Evolutionary conservation across 345 rosid genomes (phyloP).

Genomic region (Alliaria petiolata): DNA sequence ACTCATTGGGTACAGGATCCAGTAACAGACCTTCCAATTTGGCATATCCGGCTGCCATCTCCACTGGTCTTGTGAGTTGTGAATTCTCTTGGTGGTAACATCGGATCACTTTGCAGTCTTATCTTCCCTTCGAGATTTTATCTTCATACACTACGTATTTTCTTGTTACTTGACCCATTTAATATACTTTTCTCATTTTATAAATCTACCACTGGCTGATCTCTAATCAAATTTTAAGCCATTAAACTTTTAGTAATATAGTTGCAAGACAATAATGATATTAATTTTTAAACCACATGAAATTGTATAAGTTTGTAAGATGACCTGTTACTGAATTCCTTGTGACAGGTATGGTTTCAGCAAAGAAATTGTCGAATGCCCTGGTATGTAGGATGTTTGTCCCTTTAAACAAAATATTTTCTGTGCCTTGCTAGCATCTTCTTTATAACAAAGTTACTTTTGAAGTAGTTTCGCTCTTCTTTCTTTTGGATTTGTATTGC

Average conservation of each 20-base stretch:
- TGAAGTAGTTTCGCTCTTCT: neutral
- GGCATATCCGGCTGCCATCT: constrained; percentile 62
- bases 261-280: neutral
- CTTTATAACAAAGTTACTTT: neutral
- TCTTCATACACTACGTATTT: neutral
- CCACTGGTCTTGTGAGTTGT: constrained; percentile 68
- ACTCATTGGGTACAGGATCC: constrained; percentile 65
- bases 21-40: constrained; percentile 72
- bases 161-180: neutral
- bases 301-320: neutral
- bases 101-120: neutral
- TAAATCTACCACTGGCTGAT: neutral
- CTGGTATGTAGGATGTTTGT: constrained; percentile 45
- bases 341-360: constrained; percentile 85
- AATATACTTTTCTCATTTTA: neutral
- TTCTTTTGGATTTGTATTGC: neutral
- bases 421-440: neutral
- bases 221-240: neutral
- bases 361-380: constrained; percentile 86
- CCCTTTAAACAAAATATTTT: neutral
- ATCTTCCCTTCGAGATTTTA: neutral
- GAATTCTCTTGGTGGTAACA: constrained; percentile 11
- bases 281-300: neutral
- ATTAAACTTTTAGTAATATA: neutral
- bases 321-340: constrained; percentile 12